A percentile compares a stretch with the other conserved stretches of the same genome.
Conservation (phyloP, 2,329 filamentous ascomycete genomes). For the Cercospora janseana region DNA sequence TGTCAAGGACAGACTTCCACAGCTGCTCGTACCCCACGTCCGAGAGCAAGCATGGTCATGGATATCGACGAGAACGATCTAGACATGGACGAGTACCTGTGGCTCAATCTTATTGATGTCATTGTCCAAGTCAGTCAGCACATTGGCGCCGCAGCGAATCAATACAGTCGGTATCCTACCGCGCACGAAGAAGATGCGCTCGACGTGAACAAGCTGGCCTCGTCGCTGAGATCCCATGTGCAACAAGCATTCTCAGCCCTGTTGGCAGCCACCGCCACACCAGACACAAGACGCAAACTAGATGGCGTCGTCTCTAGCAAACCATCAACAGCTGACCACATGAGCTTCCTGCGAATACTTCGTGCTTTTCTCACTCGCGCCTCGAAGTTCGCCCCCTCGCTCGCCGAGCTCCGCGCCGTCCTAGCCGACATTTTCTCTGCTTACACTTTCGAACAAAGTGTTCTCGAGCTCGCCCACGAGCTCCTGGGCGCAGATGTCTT, state of each 20-base stretch:
- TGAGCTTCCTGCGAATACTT: constrained; percentile 81
- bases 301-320: constrained; percentile 7
- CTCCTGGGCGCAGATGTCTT: constrained; percentile 89
- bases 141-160: constrained; percentile 33
- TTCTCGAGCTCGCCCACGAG: constrained; percentile 78
- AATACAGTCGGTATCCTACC: constrained; percentile 36
- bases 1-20: constrained; percentile 81
- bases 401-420: constrained; percentile 82
- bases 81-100: constrained; percentile 60
- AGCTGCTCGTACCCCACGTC: constrained; percentile 30
- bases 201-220: constrained; percentile 62
- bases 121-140: constrained; percentile 56
- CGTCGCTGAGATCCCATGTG: constrained; percentile 72
- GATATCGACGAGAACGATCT: constrained; percentile 58
- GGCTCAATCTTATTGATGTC: constrained; percentile 64
- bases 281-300: constrained; percentile 31
- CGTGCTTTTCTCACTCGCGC: constrained; percentile 84
- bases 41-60: constrained; percentile 38
- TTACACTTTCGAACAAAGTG: constrained; percentile 87
- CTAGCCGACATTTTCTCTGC: constrained; percentile 88
- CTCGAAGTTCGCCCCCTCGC: constrained; percentile 74
- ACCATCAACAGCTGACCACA: constrained; percentile 46
- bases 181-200: constrained; percentile 36
- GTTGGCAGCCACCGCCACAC: constrained; percentile 67
- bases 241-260: constrained; percentile 89